A percentile compares a stretch with the other conserved stretches of the same genome.
Conservation (phyloP, 2,329 filamentous ascomycete genomes). For the Penicillium sp. region DNA sequence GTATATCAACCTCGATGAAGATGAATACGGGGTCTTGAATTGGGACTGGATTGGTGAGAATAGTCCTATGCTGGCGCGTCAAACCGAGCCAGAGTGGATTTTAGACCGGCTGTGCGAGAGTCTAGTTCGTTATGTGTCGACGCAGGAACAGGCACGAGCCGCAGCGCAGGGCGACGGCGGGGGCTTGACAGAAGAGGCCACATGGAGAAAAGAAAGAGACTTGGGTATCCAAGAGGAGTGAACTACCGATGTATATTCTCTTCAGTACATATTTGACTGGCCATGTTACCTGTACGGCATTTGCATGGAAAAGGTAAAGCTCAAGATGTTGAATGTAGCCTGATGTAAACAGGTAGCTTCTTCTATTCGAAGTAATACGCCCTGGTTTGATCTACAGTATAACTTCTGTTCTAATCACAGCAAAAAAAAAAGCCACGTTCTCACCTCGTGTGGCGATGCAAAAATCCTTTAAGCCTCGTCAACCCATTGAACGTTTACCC, state of each 20-base stretch:
- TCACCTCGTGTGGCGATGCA: background rate
- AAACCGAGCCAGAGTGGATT: conserved; percentile 62
- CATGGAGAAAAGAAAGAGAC: conserved; percentile 23
- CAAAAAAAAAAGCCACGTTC: too few relatives aligned
- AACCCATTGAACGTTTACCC: too few relatives aligned
- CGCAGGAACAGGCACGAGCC: conserved; percentile 14
- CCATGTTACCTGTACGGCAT: too few relatives aligned
- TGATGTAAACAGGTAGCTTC: too few relatives aligned
- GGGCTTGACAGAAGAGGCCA: conserved; percentile 15
- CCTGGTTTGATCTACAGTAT: too few relatives aligned
- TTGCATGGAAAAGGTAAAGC: too few relatives aligned
- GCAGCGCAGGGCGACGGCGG: background rate
- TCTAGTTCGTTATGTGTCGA: conserved; percentile 45
- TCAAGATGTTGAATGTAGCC: too few relatives aligned
- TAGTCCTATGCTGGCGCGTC: conserved; percentile 59
- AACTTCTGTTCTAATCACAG: too few relatives aligned
- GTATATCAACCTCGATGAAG: conserved; percentile 43
- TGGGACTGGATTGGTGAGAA: conserved; percentile 70
- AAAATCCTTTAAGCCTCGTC: background rate
- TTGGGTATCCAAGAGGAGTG: conserved; percentile 18
- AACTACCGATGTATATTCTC: too few relatives aligned
- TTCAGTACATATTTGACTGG: too few relatives aligned
- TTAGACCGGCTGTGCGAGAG: conserved; percentile 61
- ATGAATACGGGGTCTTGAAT: conserved; percentile 55
- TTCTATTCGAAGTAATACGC: too few relatives aligned